phyloP scores from a whole-genome alignment of 768 basidiomycete genomes.

The Rhodotorula diobovata region DNA sequence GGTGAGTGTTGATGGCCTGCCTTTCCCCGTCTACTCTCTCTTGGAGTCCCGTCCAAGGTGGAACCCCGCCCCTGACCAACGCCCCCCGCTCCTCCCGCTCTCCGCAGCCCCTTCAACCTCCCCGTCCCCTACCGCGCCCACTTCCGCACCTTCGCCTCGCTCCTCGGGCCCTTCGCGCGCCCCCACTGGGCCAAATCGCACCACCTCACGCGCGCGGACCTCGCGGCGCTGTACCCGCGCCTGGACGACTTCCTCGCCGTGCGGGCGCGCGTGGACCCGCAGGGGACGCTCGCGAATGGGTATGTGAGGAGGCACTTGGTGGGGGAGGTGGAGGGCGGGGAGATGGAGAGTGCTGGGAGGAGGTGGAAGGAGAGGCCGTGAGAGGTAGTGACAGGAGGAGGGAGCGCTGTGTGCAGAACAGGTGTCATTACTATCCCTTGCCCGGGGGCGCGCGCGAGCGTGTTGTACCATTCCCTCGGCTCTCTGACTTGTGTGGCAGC shows the following conservation, averaged over 20 bases:
- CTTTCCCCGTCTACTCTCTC: neutral
- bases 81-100: slow-evolving; percentile 50
- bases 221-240: slow-evolving; percentile 68
- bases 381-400: neutral
- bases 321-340: slow-evolving; percentile 42
- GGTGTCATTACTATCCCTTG: too few species aligned
- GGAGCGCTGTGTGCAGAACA: too few species aligned
- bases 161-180: slow-evolving; percentile 68
- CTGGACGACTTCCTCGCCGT: slow-evolving; percentile 73
- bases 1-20: slow-evolving; percentile 55
- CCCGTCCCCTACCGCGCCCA: slow-evolving; percentile 70
- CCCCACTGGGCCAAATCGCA: slow-evolving; percentile 98
- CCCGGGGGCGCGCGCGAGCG: too few species aligned
- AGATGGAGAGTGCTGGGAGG: neutral
- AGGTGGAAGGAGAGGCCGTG: slow-evolving; percentile 17
- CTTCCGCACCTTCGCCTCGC: slow-evolving; percentile 69
- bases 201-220: slow-evolving; percentile 59
- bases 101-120: slow-evolving; percentile 70
- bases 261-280: slow-evolving; percentile 62
- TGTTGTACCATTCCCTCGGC: too few species aligned
- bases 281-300: slow-evolving; percentile 68
- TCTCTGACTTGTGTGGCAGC: too few species aligned
- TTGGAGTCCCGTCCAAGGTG: neutral
- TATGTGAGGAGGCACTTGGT: slow-evolving; percentile 78
- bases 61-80: neutral